A percentile compares a stretch with the other conserved stretches of the same genome.
These are phyloP conservation scores for Podaxis mareebaensis DNA, from an alignment of 768 basidiomycete genomes.

Conservation along the genomic window DNA sequence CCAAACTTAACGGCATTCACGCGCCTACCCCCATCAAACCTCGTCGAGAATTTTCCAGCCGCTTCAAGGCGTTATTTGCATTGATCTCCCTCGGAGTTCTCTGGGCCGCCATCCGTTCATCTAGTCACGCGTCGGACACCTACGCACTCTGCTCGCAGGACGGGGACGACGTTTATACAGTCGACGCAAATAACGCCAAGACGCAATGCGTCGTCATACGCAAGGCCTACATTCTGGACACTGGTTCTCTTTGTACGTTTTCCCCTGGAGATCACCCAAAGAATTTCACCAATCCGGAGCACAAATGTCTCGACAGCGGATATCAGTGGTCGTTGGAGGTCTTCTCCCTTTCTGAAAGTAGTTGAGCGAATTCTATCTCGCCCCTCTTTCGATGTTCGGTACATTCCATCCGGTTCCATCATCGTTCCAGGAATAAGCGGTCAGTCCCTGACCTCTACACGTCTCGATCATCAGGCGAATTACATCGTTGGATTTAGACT, in stretches of 20 bases:
- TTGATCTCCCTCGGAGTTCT: not conserved
- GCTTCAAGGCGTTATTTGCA: not conserved
- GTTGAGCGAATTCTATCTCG: conserved; percentile 22
- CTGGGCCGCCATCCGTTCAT: not conserved
- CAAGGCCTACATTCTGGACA: conserved; percentile 48
- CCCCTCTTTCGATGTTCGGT: conserved; percentile 35
- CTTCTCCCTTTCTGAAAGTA: conserved; percentile 22
- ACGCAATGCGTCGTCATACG: conserved; percentile 68
- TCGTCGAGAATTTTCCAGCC: not conserved
- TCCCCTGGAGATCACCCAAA: not conserved
- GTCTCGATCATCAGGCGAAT: not conserved
- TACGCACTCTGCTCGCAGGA: conserved; percentile 68
- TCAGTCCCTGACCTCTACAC: conserved; percentile 32
- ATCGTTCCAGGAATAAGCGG: conserved; percentile 75
- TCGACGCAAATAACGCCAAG: conserved; percentile 52
- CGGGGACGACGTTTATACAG: conserved; percentile 59
- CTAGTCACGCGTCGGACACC: conserved; percentile 13
- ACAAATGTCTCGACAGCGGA: conserved; percentile 33
- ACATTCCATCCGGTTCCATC: conserved; percentile 55
- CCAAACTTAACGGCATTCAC: conserved; percentile 1
- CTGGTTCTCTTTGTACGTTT: conserved; percentile 56
- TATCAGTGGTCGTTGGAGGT: conserved; percentile 41
- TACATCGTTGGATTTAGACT: conserved; percentile 47
- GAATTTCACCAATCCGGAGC: not conserved
- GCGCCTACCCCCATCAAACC: not conserved